A percentile compares a stretch with the other conserved stretches of the same genome.
Evolutionary conservation across 306 rosid genomes (phyloP).

Genomic region (Alnus glutinosa): DNA sequence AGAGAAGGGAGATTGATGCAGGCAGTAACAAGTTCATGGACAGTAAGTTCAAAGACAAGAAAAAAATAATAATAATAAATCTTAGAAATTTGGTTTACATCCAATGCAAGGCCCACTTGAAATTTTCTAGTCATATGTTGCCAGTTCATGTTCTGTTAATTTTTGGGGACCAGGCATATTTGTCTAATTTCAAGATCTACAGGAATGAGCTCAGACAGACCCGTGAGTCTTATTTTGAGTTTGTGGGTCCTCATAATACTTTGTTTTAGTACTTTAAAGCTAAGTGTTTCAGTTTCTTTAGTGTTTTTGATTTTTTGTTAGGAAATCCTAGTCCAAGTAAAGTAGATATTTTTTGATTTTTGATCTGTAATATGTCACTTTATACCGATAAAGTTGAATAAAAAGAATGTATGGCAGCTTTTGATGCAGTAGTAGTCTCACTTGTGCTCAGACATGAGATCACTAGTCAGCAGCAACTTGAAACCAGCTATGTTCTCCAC

Average conservation of each 20-base stretch:
- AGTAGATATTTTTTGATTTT: too few species aligned
- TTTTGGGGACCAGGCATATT: neutral
- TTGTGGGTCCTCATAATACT: neutral
- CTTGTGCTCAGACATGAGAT: constrained; percentile 63
- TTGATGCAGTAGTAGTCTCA: constrained; percentile 35
- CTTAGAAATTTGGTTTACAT: neutral
- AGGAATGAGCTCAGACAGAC: neutral
- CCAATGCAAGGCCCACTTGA: neutral
- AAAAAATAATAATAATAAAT: neutral
- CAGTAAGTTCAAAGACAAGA: neutral
- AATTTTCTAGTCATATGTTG: neutral
- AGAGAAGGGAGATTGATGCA: neutral
- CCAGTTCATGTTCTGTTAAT: neutral
- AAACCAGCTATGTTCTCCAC: constrained; percentile 88
- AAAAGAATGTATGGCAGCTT: neutral
- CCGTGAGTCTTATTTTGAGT: neutral
- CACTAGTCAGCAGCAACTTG: constrained; percentile 59
- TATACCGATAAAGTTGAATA: neutral
- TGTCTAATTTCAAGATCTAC: neutral
- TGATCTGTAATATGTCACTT: neutral
- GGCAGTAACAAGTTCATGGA: neutral
- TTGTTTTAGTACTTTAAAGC: neutral
- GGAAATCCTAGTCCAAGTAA: neutral
- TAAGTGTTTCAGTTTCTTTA: neutral
- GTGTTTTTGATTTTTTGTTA: neutral